phyloP scores from a whole-genome alignment of 495 filamentous ascomycete genomes.

The Aspergillus nanangensis region DNA sequence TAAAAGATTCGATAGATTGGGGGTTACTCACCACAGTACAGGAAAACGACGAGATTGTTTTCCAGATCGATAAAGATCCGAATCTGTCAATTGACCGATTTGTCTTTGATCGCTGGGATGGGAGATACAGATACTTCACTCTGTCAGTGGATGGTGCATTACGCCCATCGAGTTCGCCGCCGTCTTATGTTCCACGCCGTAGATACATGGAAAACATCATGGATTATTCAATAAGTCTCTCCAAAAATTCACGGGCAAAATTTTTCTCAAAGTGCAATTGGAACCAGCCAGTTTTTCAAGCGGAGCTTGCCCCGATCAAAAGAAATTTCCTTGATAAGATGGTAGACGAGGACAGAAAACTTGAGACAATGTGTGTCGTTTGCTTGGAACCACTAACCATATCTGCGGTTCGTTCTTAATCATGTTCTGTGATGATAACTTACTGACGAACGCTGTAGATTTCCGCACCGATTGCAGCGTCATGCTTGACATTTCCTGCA shows the following conservation, averaged over 20 bases:
- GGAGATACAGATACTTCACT: conserved; percentile 50
- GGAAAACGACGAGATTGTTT: conserved; percentile 48
- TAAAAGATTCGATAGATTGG: conserved; percentile 61
- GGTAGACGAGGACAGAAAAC: conserved; percentile 45
- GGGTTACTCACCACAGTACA: conserved; percentile 48
- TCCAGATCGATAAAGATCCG: conserved; percentile 48
- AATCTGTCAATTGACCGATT: conserved; percentile 60
- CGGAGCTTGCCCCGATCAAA: conserved; percentile 65
- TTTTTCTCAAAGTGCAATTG: conserved; percentile 43
- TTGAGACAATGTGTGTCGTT: conserved; percentile 34
- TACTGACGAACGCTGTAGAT: conserved; percentile 47
- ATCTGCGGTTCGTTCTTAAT: conserved; percentile 59
- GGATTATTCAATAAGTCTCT: conserved; percentile 59
- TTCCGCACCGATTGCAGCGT: conserved; percentile 57
- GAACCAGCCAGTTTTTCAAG: conserved; percentile 74
- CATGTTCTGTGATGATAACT: neutral
- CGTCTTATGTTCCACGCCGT: conserved; percentile 38
- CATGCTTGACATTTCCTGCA: conserved; percentile 71
- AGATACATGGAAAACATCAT: conserved; percentile 58
- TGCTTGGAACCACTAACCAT: conserved; percentile 64
- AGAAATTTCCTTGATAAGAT: conserved; percentile 74
- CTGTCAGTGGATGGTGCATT: conserved; percentile 31
- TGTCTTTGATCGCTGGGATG: conserved; percentile 71
- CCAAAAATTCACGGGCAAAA: conserved; percentile 44
- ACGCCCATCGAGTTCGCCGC: conserved; percentile 51